phyloP scores from a whole-genome alignment of 306 rosid genomes.

The Abrus pulchellus region DNA sequence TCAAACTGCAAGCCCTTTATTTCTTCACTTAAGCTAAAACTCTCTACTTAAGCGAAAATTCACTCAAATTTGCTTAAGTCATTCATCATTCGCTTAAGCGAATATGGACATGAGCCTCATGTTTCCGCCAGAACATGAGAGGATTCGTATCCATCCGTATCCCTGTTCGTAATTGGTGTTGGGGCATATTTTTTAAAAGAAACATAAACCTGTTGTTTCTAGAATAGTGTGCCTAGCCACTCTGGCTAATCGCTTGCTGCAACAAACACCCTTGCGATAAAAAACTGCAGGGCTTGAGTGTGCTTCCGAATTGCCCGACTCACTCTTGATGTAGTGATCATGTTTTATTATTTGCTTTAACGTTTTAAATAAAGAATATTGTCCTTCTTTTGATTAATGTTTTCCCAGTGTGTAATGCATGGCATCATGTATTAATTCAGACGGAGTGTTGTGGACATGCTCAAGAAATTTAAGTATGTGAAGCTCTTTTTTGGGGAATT shows the following conservation, averaged over 20 bases:
- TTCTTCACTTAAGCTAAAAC: too few relatives aligned
- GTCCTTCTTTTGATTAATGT: constrained; percentile 82
- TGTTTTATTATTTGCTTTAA: too few relatives aligned
- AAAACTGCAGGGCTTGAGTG: constrained; percentile 49
- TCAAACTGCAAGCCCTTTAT: too few relatives aligned
- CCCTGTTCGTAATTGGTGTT: too few relatives aligned
- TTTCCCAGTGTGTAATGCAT: constrained; percentile 97
- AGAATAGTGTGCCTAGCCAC: constrained; percentile 47
- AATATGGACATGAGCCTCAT: too few relatives aligned
- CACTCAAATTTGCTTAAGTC: too few relatives aligned
- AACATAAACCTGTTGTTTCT: constrained; percentile 4
- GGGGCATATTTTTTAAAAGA: too few relatives aligned
- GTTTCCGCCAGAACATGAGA: too few relatives aligned
- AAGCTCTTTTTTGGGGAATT: constrained; percentile 20
- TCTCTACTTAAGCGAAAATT: too few relatives aligned
- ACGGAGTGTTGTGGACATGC: constrained; percentile 97
- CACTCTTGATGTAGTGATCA: not conserved
- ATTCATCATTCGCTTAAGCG: too few relatives aligned
- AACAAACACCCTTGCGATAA: constrained; percentile 52
- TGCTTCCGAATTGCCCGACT: constrained; percentile 48
- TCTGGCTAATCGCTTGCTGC: constrained; percentile 61
- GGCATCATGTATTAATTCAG: constrained; percentile 98
- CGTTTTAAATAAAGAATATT: constrained; percentile 34
- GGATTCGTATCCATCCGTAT: too few relatives aligned
- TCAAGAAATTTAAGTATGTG: constrained; percentile 90